Evolutionary conservation across 306 rosid genomes (phyloP), one percentile per base, ranked within the genome.

Genomic region (Begonia loranthoides): DNA sequence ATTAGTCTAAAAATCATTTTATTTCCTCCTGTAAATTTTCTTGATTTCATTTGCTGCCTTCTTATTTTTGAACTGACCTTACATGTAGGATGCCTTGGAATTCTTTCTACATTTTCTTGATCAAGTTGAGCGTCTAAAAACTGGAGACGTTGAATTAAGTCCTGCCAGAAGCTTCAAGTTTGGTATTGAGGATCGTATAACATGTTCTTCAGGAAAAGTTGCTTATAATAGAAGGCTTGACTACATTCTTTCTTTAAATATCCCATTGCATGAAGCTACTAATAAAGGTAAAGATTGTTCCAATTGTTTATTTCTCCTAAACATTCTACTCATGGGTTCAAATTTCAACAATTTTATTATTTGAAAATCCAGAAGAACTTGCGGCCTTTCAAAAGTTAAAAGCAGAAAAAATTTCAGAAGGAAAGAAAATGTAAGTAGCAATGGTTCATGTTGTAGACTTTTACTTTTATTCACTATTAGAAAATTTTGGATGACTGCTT

Each of bases 151-250:
- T 70, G 93, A 75, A 62, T 66, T 56, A 62, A 87, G 83, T 78
- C 94, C 99, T 69, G 73, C 82, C 24, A 80, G 73, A 78, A 70
- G 93, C 67, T 90, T 90, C 76, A 86, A 83, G 79, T 86, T 90
- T 65, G 99, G 99, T 50, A 66, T 90, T 65, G 99, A 90, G 76
- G 99, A 90, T 57, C 82, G 94, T 58, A 86, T 90, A 56, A 16
- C 70, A 64, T 90, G 99, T 61, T 86, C 96, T 12, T 90, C 99
- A 52, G 99, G 99, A 70, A 90, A 90, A 69, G 93, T 90, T 78
- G 73, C 88, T 1, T 90, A 90, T 70, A 80, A 86, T 68, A 76
- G 76, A 76, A 87, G 96, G 71, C 66, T 62, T 47, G 99, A 90
- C 66, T 86, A 83, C 58, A 90, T 86, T 64, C 96, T 90, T 45